phyloP scores from a whole-genome alignment of 2,329 filamentous ascomycete genomes.

The Pochonia chlamydosporia region DNA sequence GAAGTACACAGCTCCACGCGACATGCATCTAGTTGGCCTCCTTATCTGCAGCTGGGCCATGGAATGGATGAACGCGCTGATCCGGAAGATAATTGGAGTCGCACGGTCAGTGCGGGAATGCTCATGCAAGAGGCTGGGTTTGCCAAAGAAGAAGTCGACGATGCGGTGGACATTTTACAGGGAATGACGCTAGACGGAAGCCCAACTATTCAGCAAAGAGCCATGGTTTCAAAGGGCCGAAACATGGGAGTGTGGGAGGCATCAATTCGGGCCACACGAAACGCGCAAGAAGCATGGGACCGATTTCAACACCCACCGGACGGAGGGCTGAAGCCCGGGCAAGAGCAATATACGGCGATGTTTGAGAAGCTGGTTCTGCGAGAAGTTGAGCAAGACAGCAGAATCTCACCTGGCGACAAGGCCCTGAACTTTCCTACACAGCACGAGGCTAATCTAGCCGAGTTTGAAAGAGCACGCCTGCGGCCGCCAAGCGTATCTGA shows the following conservation, averaged over 20 bases:
- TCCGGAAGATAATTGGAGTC: constrained; percentile 46
- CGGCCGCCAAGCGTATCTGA: constrained; percentile 52
- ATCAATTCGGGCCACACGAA: constrained; percentile 52
- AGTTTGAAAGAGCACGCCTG: constrained; percentile 59
- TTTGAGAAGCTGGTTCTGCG: constrained; percentile 47
- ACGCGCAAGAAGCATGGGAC: constrained; percentile 56
- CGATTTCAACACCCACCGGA: constrained; percentile 35
- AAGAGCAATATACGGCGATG: constrained; percentile 52
- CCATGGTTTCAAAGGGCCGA: constrained; percentile 12
- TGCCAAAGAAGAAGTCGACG: constrained; percentile 37
- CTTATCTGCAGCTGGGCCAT: constrained; percentile 51
- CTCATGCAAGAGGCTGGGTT: constrained; percentile 55
- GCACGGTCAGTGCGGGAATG: constrained; percentile 45
- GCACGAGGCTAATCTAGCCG: constrained; percentile 46
- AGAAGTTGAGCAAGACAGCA: constrained; percentile 18
- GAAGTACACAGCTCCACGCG: constrained; percentile 44
- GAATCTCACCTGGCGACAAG: constrained; percentile 52
- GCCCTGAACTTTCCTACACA: constrained; percentile 39
- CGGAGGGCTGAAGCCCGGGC: constrained; percentile 27
- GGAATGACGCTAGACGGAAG: constrained; percentile 43
- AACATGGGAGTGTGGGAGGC: constrained; percentile 43
- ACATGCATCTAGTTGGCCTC: constrained; percentile 52
- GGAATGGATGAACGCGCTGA: constrained; percentile 52
- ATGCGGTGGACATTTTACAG: constrained; percentile 45
- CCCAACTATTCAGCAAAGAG: constrained; percentile 50